A percentile compares a stretch with the other conserved stretches of the same genome.
phyloP scores from a whole-genome alignment of 2,329 filamentous ascomycete species.

The Botrytis tulipae region DNA sequence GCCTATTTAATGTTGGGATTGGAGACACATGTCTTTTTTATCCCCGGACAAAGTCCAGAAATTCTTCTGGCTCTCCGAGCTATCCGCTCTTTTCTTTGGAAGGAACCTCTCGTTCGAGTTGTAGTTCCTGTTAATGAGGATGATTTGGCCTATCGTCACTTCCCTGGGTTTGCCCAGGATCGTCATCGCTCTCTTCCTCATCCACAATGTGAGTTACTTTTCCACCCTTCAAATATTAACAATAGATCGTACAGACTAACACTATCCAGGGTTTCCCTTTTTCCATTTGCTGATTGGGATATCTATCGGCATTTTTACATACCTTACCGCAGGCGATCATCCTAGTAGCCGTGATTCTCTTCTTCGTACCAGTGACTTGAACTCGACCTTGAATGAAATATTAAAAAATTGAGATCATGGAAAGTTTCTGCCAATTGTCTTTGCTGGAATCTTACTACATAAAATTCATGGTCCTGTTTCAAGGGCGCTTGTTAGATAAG shows the following conservation, averaged over 20 bases:
- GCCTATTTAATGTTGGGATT: neutral
- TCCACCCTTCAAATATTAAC: neutral
- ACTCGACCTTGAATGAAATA: neutral
- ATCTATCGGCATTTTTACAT: neutral
- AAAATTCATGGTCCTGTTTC: too few species aligned
- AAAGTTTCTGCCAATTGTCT: neutral
- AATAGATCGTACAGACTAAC: neutral
- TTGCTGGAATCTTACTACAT: neutral
- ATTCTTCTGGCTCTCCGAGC: neutral
- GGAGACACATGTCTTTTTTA: neutral
- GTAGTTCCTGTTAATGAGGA: neutral
- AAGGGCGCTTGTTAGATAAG: neutral
- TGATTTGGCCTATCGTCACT: neutral
- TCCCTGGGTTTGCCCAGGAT: neutral
- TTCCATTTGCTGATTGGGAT: conserved; percentile 4
- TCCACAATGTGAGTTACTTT: conserved; percentile 6
- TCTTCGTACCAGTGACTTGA: neutral
- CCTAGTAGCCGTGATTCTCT: neutral
- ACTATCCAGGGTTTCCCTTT: neutral
- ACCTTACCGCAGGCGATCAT: neutral
- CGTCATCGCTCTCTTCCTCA: neutral
- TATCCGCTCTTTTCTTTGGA: neutral
- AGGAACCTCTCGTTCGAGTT: neutral
- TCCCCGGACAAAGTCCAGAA: neutral
- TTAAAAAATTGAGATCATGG: neutral